Evolutionary conservation across 495 filamentous ascomycete species (phyloP).

Genomic region (Cryomyces antarcticus): DNA sequence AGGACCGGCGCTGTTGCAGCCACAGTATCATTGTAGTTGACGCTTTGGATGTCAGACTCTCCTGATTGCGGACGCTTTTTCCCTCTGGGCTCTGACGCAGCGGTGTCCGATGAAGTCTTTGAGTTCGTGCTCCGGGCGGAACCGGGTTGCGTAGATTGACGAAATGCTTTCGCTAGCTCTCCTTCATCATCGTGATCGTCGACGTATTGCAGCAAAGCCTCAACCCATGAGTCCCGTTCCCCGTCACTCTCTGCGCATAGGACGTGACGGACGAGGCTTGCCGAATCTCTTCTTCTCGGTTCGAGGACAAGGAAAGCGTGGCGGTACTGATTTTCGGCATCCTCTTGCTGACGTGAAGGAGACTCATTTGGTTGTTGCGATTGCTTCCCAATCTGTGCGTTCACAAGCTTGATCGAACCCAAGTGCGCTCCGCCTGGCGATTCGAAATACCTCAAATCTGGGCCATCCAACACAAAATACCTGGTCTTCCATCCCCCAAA

Average conservation of each 20-base stretch:
- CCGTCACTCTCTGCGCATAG: slow-evolving; percentile 86
- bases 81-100: not conserved
- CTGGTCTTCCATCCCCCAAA: slow-evolving; percentile 98
- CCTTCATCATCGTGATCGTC: slow-evolving; percentile 34
- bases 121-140: not conserved
- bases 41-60: slow-evolving; percentile 33
- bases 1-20: slow-evolving; percentile 48
- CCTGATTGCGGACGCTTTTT: not conserved
- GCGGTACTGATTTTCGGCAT: slow-evolving; percentile 81
- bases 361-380: slow-evolving; percentile 36
- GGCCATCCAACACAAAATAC: slow-evolving; percentile 81
- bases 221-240: slow-evolving; percentile 88
- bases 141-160: not conserved
- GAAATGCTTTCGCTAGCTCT: not conserved
- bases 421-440: slow-evolving; percentile 69
- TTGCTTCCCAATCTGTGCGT: slow-evolving; percentile 87
- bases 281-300: slow-evolving; percentile 89
- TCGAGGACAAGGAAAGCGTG: slow-evolving; percentile 91
- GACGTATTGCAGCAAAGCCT: slow-evolving; percentile 75
- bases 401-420: slow-evolving; percentile 78
- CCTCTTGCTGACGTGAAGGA: slow-evolving; percentile 40
- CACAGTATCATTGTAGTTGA: slow-evolving; percentile 70
- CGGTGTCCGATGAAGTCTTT: not conserved
- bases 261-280: slow-evolving; percentile 77
- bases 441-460: slow-evolving; percentile 81